Evolutionary conservation across 306 rosid species (phyloP).

Genomic region (Dalbergia cochinchinensis): DNA sequence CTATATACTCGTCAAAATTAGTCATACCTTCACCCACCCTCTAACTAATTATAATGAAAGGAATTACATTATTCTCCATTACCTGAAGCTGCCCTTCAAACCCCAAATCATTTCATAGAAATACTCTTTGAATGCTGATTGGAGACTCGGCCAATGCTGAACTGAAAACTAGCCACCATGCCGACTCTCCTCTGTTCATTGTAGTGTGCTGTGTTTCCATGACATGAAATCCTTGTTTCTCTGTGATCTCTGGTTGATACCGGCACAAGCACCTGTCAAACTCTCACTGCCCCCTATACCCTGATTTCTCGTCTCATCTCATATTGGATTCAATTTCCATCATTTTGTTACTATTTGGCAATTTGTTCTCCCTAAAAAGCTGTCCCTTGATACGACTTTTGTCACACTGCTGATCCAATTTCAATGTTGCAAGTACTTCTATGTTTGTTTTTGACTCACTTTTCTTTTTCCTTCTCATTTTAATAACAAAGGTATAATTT

Average conservation of each 20-base stretch:
- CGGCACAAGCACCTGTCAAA: constrained; percentile 21
- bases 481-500: no score
- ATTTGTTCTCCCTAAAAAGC: constrained; percentile 16
- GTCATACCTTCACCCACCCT: not conserved
- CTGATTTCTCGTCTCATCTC: not conserved
- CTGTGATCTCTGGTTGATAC: constrained; percentile 12
- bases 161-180: not conserved
- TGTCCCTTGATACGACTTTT: constrained; percentile 30
- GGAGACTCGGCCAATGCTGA: constrained; percentile 19
- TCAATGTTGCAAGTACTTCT: constrained; percentile 14
- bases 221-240: constrained; percentile 27
- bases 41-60: not conserved
- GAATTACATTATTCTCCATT: not conserved
- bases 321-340: not conserved
- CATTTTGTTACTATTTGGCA: not conserved
- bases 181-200: not conserved
- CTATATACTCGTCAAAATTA: not conserved
- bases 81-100: constrained; percentile 17
- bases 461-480: not conserved
- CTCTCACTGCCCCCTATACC: not conserved
- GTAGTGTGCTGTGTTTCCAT: constrained; percentile 19
- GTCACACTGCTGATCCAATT: constrained; percentile 20
- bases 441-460: not conserved
- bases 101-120: constrained; percentile 16
- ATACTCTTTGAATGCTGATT: constrained; percentile 24